Evolutionary conservation across 768 basidiomycete genomes (phyloP).

Genomic region (Auriscalpium orientale): DNA sequence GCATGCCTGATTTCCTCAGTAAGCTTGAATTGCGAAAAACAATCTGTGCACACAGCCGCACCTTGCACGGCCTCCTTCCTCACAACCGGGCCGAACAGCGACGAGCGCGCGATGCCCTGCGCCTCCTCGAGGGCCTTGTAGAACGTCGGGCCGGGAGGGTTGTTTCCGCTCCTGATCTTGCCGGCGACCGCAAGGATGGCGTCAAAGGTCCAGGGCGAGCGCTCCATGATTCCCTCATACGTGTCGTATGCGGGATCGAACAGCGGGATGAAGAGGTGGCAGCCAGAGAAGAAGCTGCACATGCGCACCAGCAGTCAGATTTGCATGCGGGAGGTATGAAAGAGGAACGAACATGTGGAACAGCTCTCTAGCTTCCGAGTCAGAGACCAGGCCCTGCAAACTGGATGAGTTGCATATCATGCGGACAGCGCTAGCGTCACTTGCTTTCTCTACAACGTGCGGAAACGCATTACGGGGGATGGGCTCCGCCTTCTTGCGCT

Average conservation of each 20-base stretch:
- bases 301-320: not conserved
- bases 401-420: not conserved
- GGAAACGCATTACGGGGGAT: slow-evolving; percentile 82
- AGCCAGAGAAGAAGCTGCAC: slow-evolving; percentile 85
- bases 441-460: slow-evolving; percentile 81
- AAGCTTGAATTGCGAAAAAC: not conserved
- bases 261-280: slow-evolving; percentile 92
- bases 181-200: slow-evolving; percentile 87
- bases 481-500: slow-evolving; percentile 78
- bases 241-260: slow-evolving; percentile 93
- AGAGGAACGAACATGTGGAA: slow-evolving; percentile 69
- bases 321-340: no score
- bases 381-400: slow-evolving; percentile 72
- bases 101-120: slow-evolving; percentile 90
- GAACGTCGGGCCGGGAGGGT: slow-evolving; percentile 76
- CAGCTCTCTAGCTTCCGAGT: slow-evolving; percentile 81
- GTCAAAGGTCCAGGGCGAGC: slow-evolving; percentile 94
- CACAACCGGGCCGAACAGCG: slow-evolving; percentile 88
- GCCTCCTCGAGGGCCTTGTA: slow-evolving; percentile 92
- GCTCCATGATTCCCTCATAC: slow-evolving; percentile 84
- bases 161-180: slow-evolving; percentile 87
- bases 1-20: slow-evolving; percentile 53
- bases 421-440: not conserved
- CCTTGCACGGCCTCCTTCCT: slow-evolving; percentile 94
- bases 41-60: slow-evolving; percentile 22